Evolutionary conservation across 495 filamentous ascomycete species (phyloP), one percentile per base, ranked within the genome.

Genomic region (Hypoxylon trugodes): DNA sequence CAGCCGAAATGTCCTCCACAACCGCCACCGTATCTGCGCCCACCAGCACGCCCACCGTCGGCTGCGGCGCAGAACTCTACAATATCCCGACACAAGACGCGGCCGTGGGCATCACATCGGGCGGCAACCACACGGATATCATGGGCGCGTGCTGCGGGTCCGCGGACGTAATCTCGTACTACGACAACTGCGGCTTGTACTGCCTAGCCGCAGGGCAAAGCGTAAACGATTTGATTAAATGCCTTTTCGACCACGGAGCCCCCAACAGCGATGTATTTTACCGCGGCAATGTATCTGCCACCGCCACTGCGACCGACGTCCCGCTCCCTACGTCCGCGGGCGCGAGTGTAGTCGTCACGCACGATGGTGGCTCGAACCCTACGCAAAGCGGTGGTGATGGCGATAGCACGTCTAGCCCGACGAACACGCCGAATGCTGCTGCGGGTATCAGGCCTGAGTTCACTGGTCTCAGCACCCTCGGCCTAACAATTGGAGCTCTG

Each of bases 181-280:
- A 77, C 42, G 65, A 76, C 71, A 74, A 73, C 64, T 84, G 82
- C 72, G 76, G 74, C 19, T 63, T 80, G 42, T 84, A 82, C 76
- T 84, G 82, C 58, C 77, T 80, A 8, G 81, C 80, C 2, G 71
- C 74, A 36, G 78, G 68, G 9, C 81, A 84, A 50, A 72, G 55
- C 24, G 66, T 79, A 57, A 35, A 47, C 6, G 49, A 72, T 2
- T 70, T 84, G 28, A 61, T 52, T 9, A 18, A 60, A 15, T 84
- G 81, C 48, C 49, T 81, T 12, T 64, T 56, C 37, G 57, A 58
- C 22, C 67, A 77, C 40, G 75, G 76, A 35, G 73, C 68, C 16
- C 56, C 60, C 6, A 63, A 72, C 46, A 47, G 48, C 12, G 38
- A 73, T 8, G 50, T 80, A 53, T 83, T 79, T 62, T 84, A 81